Evolutionary conservation across 192 early-diverging fungal genomes (phyloP).

Genomic region (Mortierella claussenii): DNA sequence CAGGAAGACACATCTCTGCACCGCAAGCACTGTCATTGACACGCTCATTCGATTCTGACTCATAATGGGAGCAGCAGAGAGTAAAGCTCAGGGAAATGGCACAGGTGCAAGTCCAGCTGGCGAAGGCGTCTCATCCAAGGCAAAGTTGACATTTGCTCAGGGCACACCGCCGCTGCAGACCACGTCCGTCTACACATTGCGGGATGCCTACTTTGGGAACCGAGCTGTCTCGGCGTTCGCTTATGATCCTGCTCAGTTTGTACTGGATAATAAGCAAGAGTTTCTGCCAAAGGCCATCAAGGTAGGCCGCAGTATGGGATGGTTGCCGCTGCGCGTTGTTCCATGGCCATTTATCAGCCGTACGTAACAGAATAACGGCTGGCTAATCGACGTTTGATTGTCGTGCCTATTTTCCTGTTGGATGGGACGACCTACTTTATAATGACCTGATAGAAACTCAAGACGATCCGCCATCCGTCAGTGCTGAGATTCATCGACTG

Average conservation of each 20-base stretch:
- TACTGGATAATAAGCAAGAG: slow-evolving; percentile 40
- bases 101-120: too few species aligned
- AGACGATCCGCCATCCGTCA: slow-evolving; percentile 50
- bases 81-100: slow-evolving; percentile 24
- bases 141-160: slow-evolving; percentile 30
- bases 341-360: too few species aligned
- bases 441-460: slow-evolving; percentile 51
- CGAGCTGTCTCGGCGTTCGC: slow-evolving; percentile 39
- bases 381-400: too few species aligned
- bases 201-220: slow-evolving; percentile 39
- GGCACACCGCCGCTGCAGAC: slow-evolving; percentile 20
- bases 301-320: too few species aligned
- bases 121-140: slow-evolving; percentile 29
- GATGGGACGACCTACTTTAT: too few species aligned
- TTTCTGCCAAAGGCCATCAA: slow-evolving; percentile 52
- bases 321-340: too few species aligned
- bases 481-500: slow-evolving; percentile 52
- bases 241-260: slow-evolving; percentile 44
- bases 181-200: slow-evolving; percentile 32
- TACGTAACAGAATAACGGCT: too few species aligned
- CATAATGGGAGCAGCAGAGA: slow-evolving; percentile 47
- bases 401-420: too few species aligned
- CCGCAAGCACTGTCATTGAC: too few species aligned
- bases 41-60: too few species aligned
- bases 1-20: too few species aligned